phyloP scores from a whole-genome alignment of 805 yeast species.

The Schwanniomyces occidentalis region DNA sequence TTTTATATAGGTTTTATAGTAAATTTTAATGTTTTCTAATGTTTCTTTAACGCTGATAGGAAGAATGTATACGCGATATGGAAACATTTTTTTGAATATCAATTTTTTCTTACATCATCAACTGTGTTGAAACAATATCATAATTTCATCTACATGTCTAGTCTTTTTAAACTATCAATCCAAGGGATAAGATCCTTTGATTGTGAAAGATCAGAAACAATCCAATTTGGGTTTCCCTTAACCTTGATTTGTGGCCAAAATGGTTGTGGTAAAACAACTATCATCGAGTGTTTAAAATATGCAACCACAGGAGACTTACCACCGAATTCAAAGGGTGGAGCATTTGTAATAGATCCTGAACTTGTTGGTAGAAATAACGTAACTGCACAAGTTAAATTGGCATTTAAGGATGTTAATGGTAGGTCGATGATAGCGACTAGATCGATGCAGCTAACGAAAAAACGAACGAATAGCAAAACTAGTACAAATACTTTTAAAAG shows the following conservation, averaged over 20 bases:
- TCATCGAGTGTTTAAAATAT: conserved; percentile 90
- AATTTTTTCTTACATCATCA: too few species aligned
- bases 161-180: conserved; percentile 48
- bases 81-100: too few species aligned
- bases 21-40: too few species aligned
- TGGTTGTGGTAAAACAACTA: conserved; percentile 95
- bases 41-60: too few species aligned
- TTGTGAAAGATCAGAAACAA: conserved; percentile 78
- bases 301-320: conserved; percentile 96
- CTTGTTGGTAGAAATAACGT: conserved; percentile 74
- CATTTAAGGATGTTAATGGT: conserved; percentile 72
- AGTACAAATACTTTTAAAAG: conserved; percentile 71
- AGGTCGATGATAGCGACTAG: conserved; percentile 83
- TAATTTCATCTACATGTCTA: conserved; percentile 32
- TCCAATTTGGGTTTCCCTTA: conserved; percentile 85
- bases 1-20: too few species aligned
- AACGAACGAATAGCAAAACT: conserved; percentile 45
- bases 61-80: too few species aligned
- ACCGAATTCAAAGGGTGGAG: conserved; percentile 94
- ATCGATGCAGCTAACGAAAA: conserved; percentile 71
- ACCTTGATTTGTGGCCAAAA: conserved; percentile 94
- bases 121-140: too few species aligned
- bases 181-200: conserved; percentile 92
- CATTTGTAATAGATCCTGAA: conserved; percentile 91
- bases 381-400: conserved; percentile 86